These are phyloP conservation scores for Cercophora scortea DNA, from an alignment of 495 filamentous ascomycete genomes.

Conservation along the genomic window DNA sequence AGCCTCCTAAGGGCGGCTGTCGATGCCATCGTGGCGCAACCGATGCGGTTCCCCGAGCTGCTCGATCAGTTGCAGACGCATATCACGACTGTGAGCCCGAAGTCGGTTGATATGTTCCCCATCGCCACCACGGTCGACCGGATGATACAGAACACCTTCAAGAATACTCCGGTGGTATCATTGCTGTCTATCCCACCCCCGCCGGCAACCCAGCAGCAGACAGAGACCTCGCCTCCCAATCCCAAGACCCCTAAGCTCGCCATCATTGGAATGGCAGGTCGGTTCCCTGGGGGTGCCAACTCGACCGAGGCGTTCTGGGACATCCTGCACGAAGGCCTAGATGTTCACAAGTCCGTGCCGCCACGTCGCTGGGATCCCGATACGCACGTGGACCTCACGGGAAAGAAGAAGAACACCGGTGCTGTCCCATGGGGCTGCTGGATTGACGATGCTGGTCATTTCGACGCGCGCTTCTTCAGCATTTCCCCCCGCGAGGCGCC, in stretches of 20 bases:
- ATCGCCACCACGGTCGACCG: neutral
- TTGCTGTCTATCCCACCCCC: neutral
- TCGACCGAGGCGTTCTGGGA: slow-evolving; percentile 59
- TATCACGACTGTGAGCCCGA: neutral
- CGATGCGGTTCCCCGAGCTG: neutral
- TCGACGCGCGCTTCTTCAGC: slow-evolving; percentile 83
- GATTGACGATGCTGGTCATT: slow-evolving; percentile 68
- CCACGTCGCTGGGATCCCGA: slow-evolving; percentile 63
- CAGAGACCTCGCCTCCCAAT: slow-evolving; percentile 11
- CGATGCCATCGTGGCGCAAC: neutral
- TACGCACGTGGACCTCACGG: slow-evolving; percentile 62
- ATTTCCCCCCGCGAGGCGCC: slow-evolving; percentile 83
- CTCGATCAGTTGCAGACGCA: neutral
- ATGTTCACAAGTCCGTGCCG: slow-evolving; percentile 48
- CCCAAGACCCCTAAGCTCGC: slow-evolving; percentile 39
- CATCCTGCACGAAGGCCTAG: slow-evolving; percentile 53
- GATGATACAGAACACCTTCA: neutral
- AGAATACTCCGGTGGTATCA: neutral
- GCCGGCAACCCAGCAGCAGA: neutral
- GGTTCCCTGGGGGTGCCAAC: slow-evolving; percentile 55
- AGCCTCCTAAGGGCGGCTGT: neutral
- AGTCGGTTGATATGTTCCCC: neutral
- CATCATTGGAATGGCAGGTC: slow-evolving; percentile 65
- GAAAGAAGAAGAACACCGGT: slow-evolving; percentile 64
- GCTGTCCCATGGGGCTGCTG: slow-evolving; percentile 75